Evolutionary conservation across 352 stramenopile genomes (phyloP).

Genomic region (Blastocystis sp.): DNA sequence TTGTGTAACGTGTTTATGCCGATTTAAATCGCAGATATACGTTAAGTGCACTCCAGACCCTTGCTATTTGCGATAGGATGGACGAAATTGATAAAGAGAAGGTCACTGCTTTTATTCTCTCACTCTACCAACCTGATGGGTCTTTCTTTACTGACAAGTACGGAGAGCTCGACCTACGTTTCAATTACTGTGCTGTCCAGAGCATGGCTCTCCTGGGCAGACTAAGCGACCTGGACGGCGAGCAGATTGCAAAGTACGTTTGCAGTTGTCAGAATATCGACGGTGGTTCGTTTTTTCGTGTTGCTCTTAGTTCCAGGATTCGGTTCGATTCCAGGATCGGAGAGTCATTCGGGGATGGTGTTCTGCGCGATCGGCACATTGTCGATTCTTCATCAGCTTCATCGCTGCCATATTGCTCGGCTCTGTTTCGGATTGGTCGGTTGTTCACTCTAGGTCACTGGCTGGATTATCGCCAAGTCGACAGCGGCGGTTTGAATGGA

Average conservation of each 20-base stretch:
- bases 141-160: constrained; percentile 92
- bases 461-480: constrained; percentile 92
- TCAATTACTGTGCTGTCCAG: constrained; percentile 93
- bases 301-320: constrained; percentile 64
- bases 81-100: constrained; percentile 70
- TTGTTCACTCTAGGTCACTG: constrained; percentile 84
- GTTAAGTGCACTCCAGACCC: constrained; percentile 88
- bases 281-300: constrained; percentile 70
- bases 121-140: constrained; percentile 72
- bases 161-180: constrained; percentile 95
- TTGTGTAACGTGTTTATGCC: constrained; percentile 75
- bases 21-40: constrained; percentile 68
- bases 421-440: constrained; percentile 34
- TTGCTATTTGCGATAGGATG: constrained; percentile 83
- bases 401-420: constrained; percentile 66
- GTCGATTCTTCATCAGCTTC: constrained; percentile 73
- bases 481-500: constrained; percentile 88
- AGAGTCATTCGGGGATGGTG: constrained; percentile 92
- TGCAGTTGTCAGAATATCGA: constrained; percentile 92
- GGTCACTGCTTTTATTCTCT: constrained; percentile 47
- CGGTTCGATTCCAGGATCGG: constrained; percentile 77
- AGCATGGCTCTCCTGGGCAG: constrained; percentile 82
- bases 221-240: constrained; percentile 77
- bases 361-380: constrained; percentile 92
- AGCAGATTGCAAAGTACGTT: constrained; percentile 83